phyloP scores from a whole-genome alignment of 2,329 filamentous ascomycete genomes.

The Colletotrichum chrysophilum region DNA sequence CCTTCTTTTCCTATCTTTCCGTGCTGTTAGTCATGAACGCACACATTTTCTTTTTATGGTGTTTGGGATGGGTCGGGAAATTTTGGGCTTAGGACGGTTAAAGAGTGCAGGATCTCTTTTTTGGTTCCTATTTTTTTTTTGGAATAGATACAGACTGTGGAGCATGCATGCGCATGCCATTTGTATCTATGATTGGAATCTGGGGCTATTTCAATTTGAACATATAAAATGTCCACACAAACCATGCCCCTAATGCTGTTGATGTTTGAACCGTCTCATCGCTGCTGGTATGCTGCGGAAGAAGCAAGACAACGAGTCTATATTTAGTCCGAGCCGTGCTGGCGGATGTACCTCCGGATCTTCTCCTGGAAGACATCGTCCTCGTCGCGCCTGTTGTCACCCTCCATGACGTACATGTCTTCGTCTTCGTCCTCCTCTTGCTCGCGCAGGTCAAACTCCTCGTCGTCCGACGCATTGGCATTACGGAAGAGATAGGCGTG shows the following conservation, averaged over 20 bases:
- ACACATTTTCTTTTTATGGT: neutral
- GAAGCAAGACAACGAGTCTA: neutral
- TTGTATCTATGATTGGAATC: neutral
- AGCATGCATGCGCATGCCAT: neutral
- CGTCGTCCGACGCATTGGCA: slow-evolving; percentile 58
- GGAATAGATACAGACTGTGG: neutral
- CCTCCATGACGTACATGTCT: slow-evolving; percentile 37
- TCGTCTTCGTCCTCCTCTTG: slow-evolving; percentile 42
- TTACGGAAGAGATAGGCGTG: slow-evolving; percentile 61
- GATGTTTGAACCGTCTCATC: neutral
- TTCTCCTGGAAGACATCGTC: slow-evolving; percentile 28
- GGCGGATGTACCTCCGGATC: slow-evolving; percentile 26
- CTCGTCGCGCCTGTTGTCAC: slow-evolving; percentile 36
- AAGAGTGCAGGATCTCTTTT: neutral
- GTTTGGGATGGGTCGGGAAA: neutral
- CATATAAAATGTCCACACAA: neutral
- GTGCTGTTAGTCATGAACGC: neutral
- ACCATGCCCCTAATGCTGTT: neutral
- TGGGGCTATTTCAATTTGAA: slow-evolving; percentile 1
- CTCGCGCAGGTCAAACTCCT: slow-evolving; percentile 54
- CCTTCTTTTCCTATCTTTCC: neutral
- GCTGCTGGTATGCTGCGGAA: neutral
- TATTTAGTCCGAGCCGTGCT: slow-evolving; percentile 6
- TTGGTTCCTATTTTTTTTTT: neutral
- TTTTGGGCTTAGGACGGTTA: neutral